These are phyloP conservation scores for Coprinopsis cinerea DNA, from an alignment of 768 basidiomycete species.

Conservation along the genomic window DNA sequence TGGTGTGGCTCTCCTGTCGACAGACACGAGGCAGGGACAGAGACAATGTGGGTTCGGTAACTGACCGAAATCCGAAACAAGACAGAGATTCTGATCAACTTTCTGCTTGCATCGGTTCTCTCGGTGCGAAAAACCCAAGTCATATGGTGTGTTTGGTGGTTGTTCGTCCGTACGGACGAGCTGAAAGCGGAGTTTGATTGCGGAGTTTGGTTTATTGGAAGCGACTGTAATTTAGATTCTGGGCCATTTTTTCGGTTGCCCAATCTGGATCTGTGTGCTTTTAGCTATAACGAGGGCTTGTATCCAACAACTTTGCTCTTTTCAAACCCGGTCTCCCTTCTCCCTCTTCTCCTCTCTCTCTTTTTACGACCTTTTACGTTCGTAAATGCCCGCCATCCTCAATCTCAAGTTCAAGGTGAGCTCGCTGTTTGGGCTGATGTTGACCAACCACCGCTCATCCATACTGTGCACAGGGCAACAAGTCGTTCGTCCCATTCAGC, in stretches of 20 bases:
- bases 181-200: slow-evolving; percentile 1
- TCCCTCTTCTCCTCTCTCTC: slow-evolving; percentile 13
- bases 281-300: slow-evolving; percentile 1
- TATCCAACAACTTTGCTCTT: no score
- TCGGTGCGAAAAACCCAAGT: no score
- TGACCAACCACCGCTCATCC: slow-evolving; percentile 12
- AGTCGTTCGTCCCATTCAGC: slow-evolving; percentile 90
- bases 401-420: slow-evolving; percentile 78
- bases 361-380: slow-evolving; percentile 12
- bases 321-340: background rate
- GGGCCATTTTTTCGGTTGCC: background rate
- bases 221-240: background rate
- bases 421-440: slow-evolving; percentile 20
- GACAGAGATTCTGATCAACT: no score
- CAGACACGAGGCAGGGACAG: no score
- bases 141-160: no score
- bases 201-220: background rate
- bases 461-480: slow-evolving; percentile 86
- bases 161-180: no score
- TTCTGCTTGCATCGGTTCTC: no score
- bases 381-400: slow-evolving; percentile 71
- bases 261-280: background rate
- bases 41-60: no score
- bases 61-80: no score
- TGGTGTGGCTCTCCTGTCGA: no score